These are phyloP conservation scores for Phellinidium pouzarii DNA, from an alignment of 1,284 basidiomycete species.

Conservation along the genomic window DNA sequence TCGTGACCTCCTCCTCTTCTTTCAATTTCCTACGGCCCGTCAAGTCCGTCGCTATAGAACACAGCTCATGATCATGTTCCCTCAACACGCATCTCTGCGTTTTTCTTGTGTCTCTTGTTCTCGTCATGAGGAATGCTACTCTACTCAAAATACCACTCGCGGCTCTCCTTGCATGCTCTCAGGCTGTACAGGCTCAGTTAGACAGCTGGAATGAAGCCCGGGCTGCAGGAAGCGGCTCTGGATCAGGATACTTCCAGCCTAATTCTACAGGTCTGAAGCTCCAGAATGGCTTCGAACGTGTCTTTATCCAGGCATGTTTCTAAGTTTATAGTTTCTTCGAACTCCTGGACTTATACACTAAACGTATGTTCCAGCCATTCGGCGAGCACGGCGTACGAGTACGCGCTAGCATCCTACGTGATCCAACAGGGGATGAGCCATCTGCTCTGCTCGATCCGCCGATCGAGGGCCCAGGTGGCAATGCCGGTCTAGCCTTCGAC, in stretches of 20 bases:
- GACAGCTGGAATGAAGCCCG: too few species aligned
- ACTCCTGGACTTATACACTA: background rate
- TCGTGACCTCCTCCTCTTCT: background rate
- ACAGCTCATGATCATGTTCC: background rate
- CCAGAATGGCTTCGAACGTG: slow-evolving; percentile 34
- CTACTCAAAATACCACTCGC: background rate
- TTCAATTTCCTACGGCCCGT: background rate
- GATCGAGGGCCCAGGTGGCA: slow-evolving; percentile 33
- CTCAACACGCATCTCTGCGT: background rate
- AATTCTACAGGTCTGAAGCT: slow-evolving; percentile 34
- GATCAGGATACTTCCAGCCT: slow-evolving; percentile 19
- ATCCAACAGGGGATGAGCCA: slow-evolving; percentile 33
- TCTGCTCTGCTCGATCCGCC: slow-evolving; percentile 36
- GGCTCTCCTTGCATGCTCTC: background rate
- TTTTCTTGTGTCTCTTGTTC: background rate
- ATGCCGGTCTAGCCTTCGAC: slow-evolving; percentile 30
- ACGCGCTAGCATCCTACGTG: slow-evolving; percentile 33
- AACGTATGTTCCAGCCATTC: slow-evolving; percentile 28
- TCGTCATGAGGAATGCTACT: slow-evolving; percentile 5
- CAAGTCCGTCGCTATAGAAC: background rate
- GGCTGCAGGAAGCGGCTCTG: background rate
- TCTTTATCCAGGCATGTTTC: slow-evolving; percentile 32
- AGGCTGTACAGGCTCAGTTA: background rate
- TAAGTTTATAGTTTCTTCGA: slow-evolving; percentile 1
- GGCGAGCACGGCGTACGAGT: slow-evolving; percentile 35